Conservation (phyloP, 2,329 filamentous ascomycete genomes). For the Eurotiales sp. region DNA sequence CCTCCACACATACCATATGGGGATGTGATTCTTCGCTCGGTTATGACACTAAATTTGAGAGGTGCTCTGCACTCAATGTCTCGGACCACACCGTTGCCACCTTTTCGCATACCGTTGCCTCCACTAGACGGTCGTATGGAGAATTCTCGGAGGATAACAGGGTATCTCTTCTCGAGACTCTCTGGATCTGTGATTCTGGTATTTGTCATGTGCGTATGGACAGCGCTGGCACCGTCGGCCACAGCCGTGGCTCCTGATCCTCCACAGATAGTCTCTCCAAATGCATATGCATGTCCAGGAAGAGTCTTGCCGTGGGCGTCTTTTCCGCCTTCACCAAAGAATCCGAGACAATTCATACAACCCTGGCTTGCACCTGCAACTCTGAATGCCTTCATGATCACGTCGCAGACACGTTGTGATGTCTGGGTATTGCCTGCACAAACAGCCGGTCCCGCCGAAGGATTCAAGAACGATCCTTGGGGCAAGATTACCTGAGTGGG, state of each 20-base stretch:
- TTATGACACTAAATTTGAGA: conserved; percentile 2
- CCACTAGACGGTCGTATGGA: conserved; percentile 23
- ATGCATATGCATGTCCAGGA: not conserved
- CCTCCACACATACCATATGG: conserved; percentile 10
- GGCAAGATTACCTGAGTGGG: conserved; percentile 25
- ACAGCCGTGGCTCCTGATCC: conserved; percentile 1
- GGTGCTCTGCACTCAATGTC: conserved; percentile 2
- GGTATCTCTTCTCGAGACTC: conserved; percentile 35
- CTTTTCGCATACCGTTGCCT: conserved; percentile 14
- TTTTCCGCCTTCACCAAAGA: not conserved
- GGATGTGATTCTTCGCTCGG: conserved; percentile 3
- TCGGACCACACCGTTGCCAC: conserved; percentile 6
- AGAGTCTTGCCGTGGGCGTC: not conserved
- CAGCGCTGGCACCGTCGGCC: not conserved
- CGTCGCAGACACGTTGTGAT: conserved; percentile 21
- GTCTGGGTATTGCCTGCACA: conserved; percentile 3
- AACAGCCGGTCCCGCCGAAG: conserved; percentile 17
- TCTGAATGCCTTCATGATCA: conserved; percentile 20
- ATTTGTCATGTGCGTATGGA: conserved; percentile 34
- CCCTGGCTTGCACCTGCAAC: conserved; percentile 19
- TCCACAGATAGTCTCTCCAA: not conserved
- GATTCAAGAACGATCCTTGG: conserved; percentile 26
- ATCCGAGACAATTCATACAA: conserved; percentile 17
- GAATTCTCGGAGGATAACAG: conserved; percentile 31
- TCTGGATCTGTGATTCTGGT: conserved; percentile 38